These are phyloP conservation scores for Boletellus deceptivus DNA, from an alignment of 1,284 basidiomycete genomes.

Conservation along the genomic window DNA sequence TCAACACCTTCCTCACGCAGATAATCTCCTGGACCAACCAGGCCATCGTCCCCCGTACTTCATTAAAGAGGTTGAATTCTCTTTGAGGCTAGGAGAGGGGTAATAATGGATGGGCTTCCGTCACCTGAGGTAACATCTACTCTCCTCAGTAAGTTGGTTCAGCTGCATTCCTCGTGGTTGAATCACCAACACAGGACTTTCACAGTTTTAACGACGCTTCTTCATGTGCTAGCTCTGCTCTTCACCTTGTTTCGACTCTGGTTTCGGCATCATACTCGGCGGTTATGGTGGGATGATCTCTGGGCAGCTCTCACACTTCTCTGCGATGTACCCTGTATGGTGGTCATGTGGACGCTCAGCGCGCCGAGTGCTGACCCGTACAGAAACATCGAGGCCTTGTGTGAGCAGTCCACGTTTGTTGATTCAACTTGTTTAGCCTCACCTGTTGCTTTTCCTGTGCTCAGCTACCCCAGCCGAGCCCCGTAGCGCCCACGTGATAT, in stretches of 20 bases:
- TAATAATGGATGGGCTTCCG: neutral
- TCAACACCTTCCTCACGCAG: neutral
- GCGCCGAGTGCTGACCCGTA: slow-evolving; percentile 14
- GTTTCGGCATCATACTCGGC: slow-evolving; percentile 22
- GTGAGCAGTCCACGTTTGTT: slow-evolving; percentile 9
- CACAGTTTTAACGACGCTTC: slow-evolving; percentile 18
- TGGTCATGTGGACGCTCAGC: slow-evolving; percentile 9
- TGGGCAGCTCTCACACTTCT: slow-evolving; percentile 23
- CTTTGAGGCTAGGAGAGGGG: neutral
- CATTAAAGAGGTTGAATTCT: neutral
- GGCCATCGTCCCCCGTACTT: too few species aligned
- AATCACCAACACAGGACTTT: neutral
- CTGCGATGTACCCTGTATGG: slow-evolving; percentile 13
- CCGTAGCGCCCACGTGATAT: slow-evolving; percentile 16
- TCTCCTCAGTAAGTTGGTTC: slow-evolving; percentile 16
- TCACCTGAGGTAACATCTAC: slow-evolving; percentile 15
- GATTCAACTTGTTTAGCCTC: neutral
- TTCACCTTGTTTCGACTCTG: slow-evolving; percentile 29
- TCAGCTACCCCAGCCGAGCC: slow-evolving; percentile 16
- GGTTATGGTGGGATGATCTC: slow-evolving; percentile 33
- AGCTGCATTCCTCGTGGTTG: neutral
- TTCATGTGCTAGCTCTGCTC: slow-evolving; percentile 19
- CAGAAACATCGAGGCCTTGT: slow-evolving; percentile 4
- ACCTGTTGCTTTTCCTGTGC: neutral
- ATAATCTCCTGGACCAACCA: neutral